Base-by-base conservation (phyloP, 352 stramenopile genomes). In the Aphanomyces euteiches region DNA sequence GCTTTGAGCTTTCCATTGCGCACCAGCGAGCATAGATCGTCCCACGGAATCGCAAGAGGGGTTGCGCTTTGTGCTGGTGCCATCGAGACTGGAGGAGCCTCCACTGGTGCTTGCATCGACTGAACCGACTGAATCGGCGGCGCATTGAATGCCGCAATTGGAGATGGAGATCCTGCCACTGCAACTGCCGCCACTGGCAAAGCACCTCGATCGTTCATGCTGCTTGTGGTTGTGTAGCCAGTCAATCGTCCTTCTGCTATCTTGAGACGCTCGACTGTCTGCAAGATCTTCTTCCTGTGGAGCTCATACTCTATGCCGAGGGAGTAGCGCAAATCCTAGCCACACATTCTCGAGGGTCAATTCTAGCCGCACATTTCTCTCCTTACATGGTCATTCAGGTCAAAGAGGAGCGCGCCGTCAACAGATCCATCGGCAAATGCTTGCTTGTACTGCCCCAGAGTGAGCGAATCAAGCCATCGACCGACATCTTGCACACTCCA, bases 201-300 rank as follows among this genome's bases (percentile, higher is more conserved):
- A 45, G 66, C 43, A 45, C 54, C 28, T 37, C 28, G 21, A 50
- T 59, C 19, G 13, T 15, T 21, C n/a, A 56, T 58, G 70, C 59
- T 21, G 67, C 57, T 47, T 57, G 60, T 5, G 66, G 45, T 28
- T 28, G 28, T 28, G 28, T 28, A 28, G 7, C 75, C 77, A 59
- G 84, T 86, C 13, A 91, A 64, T 34, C 77, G 68, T 34, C 74
- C 74, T 64, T 92, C 84, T 15, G 73, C 53, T 48, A 85, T 79
- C 3, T 82, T 79, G 34, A 96, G 75, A 21, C 94, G 82, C 38
- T 87, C 77, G 21, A 97, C 82, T 1, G 84, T 87, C 34, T 88
- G 95, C n/a, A 98, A 74, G 45, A 98, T 93, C 74, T 98, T 98
- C 77, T 98, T 98, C 10, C 96, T 89, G 75, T 98, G 96, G 19